Evolutionary conservation across 2,329 filamentous ascomycete species (phyloP), one percentile per base, ranked within the genome.

Genomic region (Dactylellina leptospora): DNA sequence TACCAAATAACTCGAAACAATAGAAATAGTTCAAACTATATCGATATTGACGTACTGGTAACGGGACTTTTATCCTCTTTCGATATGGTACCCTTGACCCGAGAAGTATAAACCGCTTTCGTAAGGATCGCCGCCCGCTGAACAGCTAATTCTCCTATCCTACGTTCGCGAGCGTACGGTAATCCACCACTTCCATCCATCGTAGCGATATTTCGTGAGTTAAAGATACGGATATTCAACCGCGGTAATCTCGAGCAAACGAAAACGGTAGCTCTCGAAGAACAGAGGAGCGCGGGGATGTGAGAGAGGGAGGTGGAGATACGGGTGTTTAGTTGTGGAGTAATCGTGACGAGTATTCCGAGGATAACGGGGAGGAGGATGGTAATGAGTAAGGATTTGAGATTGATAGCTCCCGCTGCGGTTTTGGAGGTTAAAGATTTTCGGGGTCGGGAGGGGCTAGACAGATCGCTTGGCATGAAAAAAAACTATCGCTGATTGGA

Each of bases 31-130:
- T 36, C 30, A 36, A 2, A 10, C n/a, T 36, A n/a, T n/a, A n/a
- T n/a, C n/a, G n/a, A 11, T 33, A 6, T 33, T 33, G 11, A 60
- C 36, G 42, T 75, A 76, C 76, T 95, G 16, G 95, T 99, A 77
- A 99, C 95, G 75, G 95, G 95, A 8, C 93, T 96, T 79, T 91
- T 92, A 84, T 99, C 95, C 81, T 91, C 89, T 83, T 99, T 99
- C 80, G 89, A 90, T 55, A 96, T 85, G 47, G 95, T 97, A 76
- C 93, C 93, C 83, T 97, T 97, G 77, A 92, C 90, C 81, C 93
- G 95, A 77, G 93, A 90, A 82, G 92, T 84, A 83, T 90, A 91
- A 78, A 92, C 90, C 74, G 86, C 86, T 80, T 91, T 90, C 55
- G 90, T 92, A 66, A 92, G 85, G 75, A 92, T 83, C 20, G 87